Evolutionary conservation across 139 green algal genomes (phyloP).

Genomic region (Asterochloris erici): DNA sequence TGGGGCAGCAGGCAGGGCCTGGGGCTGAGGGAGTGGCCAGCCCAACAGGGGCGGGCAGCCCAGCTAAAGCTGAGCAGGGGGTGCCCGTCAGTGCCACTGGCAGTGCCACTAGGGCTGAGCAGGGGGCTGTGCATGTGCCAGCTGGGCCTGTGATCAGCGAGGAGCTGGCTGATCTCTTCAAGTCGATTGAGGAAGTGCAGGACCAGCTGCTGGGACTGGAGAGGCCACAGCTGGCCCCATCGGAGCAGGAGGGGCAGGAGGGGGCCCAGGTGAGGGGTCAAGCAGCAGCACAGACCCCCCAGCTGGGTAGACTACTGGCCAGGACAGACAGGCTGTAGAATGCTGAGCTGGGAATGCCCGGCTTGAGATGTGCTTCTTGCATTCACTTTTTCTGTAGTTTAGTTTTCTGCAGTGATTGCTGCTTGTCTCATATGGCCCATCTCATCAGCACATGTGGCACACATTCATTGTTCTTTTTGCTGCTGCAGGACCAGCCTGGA

Average conservation of each 20-base stretch:
- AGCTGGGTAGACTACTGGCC: not conserved
- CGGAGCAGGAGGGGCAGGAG: no score
- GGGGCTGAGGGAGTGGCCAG: not conserved
- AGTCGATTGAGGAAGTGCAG: constrained; percentile 11
- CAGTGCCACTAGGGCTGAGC: not conserved
- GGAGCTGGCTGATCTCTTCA: constrained; percentile 23
- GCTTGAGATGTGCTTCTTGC: not conserved
- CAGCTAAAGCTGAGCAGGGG: not conserved
- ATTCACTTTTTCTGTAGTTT: not conserved
- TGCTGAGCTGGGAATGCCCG: not conserved
- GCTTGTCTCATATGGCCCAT: not conserved
- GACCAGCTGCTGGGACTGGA: constrained; percentile 3
- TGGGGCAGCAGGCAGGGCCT: not conserved
- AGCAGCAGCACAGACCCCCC: not conserved
- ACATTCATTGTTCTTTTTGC: not conserved
- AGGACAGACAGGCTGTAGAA: not conserved
- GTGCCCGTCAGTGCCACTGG: no score
- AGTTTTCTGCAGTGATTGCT: not conserved
- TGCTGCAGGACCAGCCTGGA: not conserved
- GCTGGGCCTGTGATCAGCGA: not conserved
- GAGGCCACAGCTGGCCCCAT: not conserved
- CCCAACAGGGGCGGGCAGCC: not conserved
- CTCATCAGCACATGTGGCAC: no score
- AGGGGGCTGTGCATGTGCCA: not conserved
- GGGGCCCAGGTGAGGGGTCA: no score